Evolutionary conservation across 2,329 filamentous ascomycete species (phyloP).

Genomic region (Endoconidiophora polonica): DNA sequence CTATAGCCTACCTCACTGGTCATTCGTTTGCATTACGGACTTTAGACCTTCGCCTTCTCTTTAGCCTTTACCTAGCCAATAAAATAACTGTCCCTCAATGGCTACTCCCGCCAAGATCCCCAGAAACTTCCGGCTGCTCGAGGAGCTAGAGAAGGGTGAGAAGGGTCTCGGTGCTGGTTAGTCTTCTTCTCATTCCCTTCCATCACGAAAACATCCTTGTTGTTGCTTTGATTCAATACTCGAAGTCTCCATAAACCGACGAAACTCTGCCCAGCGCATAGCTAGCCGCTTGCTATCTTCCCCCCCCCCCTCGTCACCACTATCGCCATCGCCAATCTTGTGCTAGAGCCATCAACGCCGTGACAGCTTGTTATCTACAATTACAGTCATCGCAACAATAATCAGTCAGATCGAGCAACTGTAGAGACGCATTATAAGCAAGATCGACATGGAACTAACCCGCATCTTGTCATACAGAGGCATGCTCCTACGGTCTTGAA

Average conservation of each 20-base stretch:
- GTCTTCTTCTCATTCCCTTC: conserved; percentile 15
- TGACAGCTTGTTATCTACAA: not conserved
- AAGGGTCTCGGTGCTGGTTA: conserved; percentile 84
- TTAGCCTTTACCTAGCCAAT: not conserved
- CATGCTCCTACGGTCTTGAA: conserved; percentile 89
- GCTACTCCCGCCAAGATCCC: conserved; percentile 47
- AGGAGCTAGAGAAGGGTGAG: conserved; percentile 97
- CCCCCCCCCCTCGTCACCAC: no score
- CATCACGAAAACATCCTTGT: not conserved
- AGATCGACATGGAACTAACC: not conserved
- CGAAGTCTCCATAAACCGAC: no score
- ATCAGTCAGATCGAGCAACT: no score
- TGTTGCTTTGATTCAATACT: not conserved
- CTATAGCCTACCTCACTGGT: not conserved
- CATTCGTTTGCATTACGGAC: not conserved
- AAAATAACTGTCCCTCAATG: conserved; percentile 16
- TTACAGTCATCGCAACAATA: not conserved
- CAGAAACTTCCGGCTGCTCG: conserved; percentile 87
- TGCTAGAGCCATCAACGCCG: no score
- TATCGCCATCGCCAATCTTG: no score
- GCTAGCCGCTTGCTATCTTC: no score
- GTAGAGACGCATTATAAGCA: no score
- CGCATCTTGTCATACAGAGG: conserved; percentile 42
- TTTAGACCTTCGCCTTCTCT: not conserved
- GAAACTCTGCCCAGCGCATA: no score